These are phyloP conservation scores for Boletus patriciae DNA, from an alignment of 768 basidiomycete species.

Conservation along the genomic window DNA sequence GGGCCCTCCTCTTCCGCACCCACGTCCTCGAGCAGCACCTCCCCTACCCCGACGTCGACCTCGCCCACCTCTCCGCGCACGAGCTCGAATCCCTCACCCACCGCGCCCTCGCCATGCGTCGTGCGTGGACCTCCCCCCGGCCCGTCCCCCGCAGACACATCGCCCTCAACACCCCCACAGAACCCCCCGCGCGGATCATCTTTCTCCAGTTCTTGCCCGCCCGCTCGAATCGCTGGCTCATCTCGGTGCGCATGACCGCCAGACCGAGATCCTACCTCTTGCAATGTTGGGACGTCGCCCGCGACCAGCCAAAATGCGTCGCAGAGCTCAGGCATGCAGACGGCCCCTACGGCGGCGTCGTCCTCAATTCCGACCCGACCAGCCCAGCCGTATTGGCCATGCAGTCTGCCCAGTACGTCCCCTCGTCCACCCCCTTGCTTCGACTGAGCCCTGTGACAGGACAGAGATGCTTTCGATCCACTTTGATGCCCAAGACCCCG, in stretches of 20 bases:
- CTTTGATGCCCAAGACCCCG: slow-evolving; percentile 36
- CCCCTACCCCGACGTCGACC: slow-evolving; percentile 45
- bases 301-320: slow-evolving; percentile 38
- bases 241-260: slow-evolving; percentile 41
- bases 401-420: slow-evolving; percentile 41
- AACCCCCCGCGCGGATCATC: slow-evolving; percentile 38
- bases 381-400: slow-evolving; percentile 43
- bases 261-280: slow-evolving; percentile 36
- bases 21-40: slow-evolving; percentile 44
- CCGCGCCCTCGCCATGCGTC: slow-evolving; percentile 43
- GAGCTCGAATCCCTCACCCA: slow-evolving; percentile 47
- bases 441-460: slow-evolving; percentile 24
- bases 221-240: slow-evolving; percentile 42
- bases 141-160: slow-evolving; percentile 35
- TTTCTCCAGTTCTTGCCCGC: slow-evolving; percentile 50
- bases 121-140: slow-evolving; percentile 48
- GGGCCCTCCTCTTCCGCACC: slow-evolving; percentile 45
- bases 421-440: not conserved
- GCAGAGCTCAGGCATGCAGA: slow-evolving; percentile 39
- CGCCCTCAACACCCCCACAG: slow-evolving; percentile 24
- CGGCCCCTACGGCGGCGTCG: slow-evolving; percentile 42
- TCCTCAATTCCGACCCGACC: slow-evolving; percentile 43
- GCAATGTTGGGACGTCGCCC: slow-evolving; percentile 58
- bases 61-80: slow-evolving; percentile 35
- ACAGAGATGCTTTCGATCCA: slow-evolving; percentile 45